Evolutionary conservation across 2,329 filamentous ascomycete species (phyloP), one percentile per base, ranked within the genome.

Genomic region (Fusarium acutatum): DNA sequence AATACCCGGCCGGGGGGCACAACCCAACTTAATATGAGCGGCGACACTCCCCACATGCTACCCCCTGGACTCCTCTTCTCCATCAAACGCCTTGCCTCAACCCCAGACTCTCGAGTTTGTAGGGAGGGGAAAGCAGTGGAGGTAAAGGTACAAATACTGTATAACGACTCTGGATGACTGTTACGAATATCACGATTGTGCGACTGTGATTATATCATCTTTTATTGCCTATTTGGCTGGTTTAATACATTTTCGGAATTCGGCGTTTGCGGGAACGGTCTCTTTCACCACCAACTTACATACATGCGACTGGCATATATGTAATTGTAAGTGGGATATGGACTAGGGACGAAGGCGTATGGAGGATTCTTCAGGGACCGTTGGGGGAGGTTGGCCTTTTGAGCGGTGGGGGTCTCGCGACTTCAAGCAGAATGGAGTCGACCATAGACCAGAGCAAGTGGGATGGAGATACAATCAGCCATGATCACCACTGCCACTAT

Each of bases 161-260:
- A 78, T 77, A 67, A 78, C 71, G 77, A 78, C 72, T 70, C 74
- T 78, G 75, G 66, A 78, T 69, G 77, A 78, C 75, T 72, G 69
- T 78, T 77, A 78, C 65, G 77, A 78, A 67, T 67, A 76, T 65
- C 60, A 78, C 64, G 77, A 78, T 60, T 73, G 71, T 73, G 59
- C 61, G 60, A 63, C 71, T 74, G 67, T 69, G 61, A 69, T 70
- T 75, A 73, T 77, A 70, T 69, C 62, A 67, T 67, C 63, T 69
- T 70, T 70, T 61, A 68, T 56, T 69, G 71, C 59, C 63, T 64
- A 64, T 60, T 67, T 75, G 71, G 73, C 72, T 75, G 72, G 67
- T 72, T 74, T 72, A 73, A 70, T 76, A 64, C 50, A 69, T 64
- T 58, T 75, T 76, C 72, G 75, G 77, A 73, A 78, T 73, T 78